These are phyloP conservation scores for Pseudogymnoascus sp. DNA, from an alignment of 2,329 filamentous ascomycete species.

Conservation along the genomic window DNA sequence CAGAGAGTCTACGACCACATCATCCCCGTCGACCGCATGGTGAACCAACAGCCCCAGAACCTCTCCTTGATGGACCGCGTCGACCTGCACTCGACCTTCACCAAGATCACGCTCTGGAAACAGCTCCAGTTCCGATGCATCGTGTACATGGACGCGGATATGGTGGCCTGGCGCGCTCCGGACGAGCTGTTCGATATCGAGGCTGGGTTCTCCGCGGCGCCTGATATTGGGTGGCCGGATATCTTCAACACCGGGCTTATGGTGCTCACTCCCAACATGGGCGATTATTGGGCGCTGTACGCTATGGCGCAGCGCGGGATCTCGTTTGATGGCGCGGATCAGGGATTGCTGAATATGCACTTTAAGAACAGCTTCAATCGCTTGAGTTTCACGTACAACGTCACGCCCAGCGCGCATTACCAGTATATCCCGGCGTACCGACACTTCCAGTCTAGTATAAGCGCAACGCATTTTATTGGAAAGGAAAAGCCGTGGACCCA, in stretches of 20 bases:
- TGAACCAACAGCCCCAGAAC: constrained; percentile 69
- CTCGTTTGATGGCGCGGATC: constrained; percentile 95
- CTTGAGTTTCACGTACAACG: constrained; percentile 92
- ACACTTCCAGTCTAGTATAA: constrained; percentile 86
- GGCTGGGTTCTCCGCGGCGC: constrained; percentile 60
- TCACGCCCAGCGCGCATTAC: constrained; percentile 92
- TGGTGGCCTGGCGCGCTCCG: constrained; percentile 81
- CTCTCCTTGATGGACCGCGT: constrained; percentile 84
- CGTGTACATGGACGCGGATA: constrained; percentile 89
- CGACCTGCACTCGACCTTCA: constrained; percentile 87
- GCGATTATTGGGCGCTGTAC: constrained; percentile 76
- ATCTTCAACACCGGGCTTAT: constrained; percentile 98
- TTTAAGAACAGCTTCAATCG: constrained; percentile 78
- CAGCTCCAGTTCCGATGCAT: constrained; percentile 84
- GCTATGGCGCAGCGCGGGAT: constrained; percentile 79
- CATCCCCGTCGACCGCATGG: constrained; percentile 72
- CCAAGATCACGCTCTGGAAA: constrained; percentile 92
- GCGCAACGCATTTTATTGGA: constrained; percentile 90
- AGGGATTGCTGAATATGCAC: constrained; percentile 91
- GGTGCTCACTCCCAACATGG: constrained; percentile 78
- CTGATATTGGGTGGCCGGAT: constrained; percentile 97
- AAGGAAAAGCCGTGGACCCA: constrained; percentile 79
- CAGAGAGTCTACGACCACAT: constrained; percentile 82
- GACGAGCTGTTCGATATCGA: constrained; percentile 78
- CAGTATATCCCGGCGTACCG: constrained; percentile 94